Conservation (phyloP, 2,329 filamentous ascomycete genomes). For the Scedosporium aurantiacum region DNA sequence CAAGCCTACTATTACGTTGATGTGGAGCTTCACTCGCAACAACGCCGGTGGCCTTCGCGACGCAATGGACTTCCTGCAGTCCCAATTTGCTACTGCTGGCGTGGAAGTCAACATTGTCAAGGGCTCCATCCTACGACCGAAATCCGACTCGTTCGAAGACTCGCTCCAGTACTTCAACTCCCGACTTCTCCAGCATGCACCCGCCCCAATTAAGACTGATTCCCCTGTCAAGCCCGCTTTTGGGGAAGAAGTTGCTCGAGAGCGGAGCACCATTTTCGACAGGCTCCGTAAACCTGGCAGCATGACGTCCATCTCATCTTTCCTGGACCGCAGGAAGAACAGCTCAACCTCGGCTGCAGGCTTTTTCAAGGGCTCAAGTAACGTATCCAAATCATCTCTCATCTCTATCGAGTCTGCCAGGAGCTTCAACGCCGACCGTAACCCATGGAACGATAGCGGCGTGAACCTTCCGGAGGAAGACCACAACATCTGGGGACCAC, state of each 20-base stretch:
- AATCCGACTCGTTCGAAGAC: conserved; percentile 97
- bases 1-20: conserved; percentile 47
- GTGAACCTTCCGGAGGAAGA: conserved; percentile 91
- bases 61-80: conserved; percentile 87
- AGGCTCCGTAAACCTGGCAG: conserved; percentile 88
- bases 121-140: conserved; percentile 92
- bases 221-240: conserved; percentile 82
- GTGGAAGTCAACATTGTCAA: conserved; percentile 82
- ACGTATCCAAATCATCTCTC: conserved; percentile 87
- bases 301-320: conserved; percentile 92
- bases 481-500: conserved; percentile 41
- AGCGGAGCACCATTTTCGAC: conserved; percentile 78
- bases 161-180: conserved; percentile 95
- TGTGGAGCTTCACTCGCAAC: conserved; percentile 86
- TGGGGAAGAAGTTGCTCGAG: conserved; percentile 65
- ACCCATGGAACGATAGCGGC: conserved; percentile 96
- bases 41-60: conserved; percentile 92
- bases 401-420: conserved; percentile 93
- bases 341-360: conserved; percentile 71
- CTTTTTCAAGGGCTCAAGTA: conserved; percentile 86
- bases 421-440: conserved; percentile 81
- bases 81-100: conserved; percentile 75
- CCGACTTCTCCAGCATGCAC: conserved; percentile 88
- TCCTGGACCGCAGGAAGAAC: conserved; percentile 91
- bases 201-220: conserved; percentile 68